These are phyloP conservation scores for Penicillium angulare DNA, from an alignment of 495 filamentous ascomycete genomes.

Conservation along the genomic window DNA sequence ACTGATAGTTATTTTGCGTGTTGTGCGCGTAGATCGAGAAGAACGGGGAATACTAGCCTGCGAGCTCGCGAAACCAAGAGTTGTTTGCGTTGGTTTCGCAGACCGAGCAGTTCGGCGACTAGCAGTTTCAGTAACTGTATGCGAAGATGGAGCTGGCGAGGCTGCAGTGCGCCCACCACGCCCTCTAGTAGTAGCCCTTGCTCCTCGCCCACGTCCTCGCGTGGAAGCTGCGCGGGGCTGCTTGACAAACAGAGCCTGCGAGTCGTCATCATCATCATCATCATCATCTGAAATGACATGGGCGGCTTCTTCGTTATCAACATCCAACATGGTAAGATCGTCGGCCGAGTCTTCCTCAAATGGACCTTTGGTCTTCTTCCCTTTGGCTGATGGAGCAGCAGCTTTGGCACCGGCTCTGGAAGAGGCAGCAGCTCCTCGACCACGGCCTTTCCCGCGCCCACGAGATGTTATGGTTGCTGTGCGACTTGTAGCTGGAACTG, in stretches of 20 bases:
- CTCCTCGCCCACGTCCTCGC: constrained; percentile 31
- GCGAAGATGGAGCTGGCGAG: constrained; percentile 45
- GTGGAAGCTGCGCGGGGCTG: constrained; percentile 38
- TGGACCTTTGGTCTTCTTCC: constrained; percentile 44
- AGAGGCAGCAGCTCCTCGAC: constrained; percentile 41
- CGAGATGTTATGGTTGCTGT: constrained; percentile 38
- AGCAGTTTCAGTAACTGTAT: constrained; percentile 39
- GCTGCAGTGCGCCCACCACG: constrained; percentile 33
- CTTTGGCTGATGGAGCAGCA: constrained; percentile 37
- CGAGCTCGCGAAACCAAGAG: constrained; percentile 69
- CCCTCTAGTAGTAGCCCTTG: constrained; percentile 26
- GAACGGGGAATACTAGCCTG: constrained; percentile 42
- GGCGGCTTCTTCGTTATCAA: constrained; percentile 60
- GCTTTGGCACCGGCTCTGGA: constrained; percentile 40
- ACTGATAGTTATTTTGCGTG: constrained; percentile 52
- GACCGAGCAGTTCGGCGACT: constrained; percentile 26
- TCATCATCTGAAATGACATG: constrained; percentile 36
- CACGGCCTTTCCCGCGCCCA: constrained; percentile 52
- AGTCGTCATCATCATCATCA: constrained; percentile 47
- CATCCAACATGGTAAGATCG: constrained; percentile 61
- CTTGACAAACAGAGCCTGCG: constrained; percentile 52
- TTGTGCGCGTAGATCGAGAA: constrained; percentile 43
- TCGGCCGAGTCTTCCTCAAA: constrained; percentile 59
- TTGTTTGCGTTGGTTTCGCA: constrained; percentile 59
- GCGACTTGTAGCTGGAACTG: constrained; percentile 21